Percentiles rank a stretch among this genome's conserved stretches.
phyloP scores from a whole-genome alignment of 192 early-diverging fungal genomes.

The Linnemannia exigua region DNA sequence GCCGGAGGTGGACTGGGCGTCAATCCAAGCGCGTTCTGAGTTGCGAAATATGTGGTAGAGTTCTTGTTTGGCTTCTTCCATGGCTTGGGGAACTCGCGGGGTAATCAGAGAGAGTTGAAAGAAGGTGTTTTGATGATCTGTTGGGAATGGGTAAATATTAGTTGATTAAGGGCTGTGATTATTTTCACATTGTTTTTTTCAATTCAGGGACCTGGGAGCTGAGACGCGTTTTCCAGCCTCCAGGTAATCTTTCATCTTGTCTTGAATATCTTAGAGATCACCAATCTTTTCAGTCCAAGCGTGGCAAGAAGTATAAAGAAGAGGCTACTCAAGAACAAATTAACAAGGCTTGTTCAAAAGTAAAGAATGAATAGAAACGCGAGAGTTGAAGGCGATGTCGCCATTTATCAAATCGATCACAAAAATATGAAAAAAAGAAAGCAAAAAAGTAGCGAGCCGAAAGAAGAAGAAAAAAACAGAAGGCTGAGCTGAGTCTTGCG shows the following conservation, averaged over 20 bases:
- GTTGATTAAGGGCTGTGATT: no score
- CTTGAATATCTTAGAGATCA: no score
- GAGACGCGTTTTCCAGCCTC: no score
- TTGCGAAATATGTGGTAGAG: neutral
- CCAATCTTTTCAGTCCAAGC: no score
- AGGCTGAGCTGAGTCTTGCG: slow-evolving; percentile 1
- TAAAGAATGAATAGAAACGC: neutral
- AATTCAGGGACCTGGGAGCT: no score
- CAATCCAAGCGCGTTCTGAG: slow-evolving; percentile 34
- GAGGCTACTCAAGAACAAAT: neutral
- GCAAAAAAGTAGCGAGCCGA: neutral
- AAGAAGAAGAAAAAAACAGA: no score
- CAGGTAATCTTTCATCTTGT: no score
- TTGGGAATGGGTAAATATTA: no score
- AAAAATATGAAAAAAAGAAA: neutral
- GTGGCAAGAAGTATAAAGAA: neutral
- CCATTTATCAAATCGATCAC: neutral
- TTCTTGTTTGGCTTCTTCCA: neutral
- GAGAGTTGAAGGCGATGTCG: slow-evolving; percentile 8
- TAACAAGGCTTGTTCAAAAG: neutral
- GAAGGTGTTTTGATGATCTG: neutral
- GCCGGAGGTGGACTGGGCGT: neutral
- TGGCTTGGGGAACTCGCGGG: neutral
- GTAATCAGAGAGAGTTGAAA: neutral
- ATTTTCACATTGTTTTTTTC: no score